These are phyloP conservation scores for Penicillium parvum DNA, from an alignment of 495 filamentous ascomycete species.

Conservation along the genomic window DNA sequence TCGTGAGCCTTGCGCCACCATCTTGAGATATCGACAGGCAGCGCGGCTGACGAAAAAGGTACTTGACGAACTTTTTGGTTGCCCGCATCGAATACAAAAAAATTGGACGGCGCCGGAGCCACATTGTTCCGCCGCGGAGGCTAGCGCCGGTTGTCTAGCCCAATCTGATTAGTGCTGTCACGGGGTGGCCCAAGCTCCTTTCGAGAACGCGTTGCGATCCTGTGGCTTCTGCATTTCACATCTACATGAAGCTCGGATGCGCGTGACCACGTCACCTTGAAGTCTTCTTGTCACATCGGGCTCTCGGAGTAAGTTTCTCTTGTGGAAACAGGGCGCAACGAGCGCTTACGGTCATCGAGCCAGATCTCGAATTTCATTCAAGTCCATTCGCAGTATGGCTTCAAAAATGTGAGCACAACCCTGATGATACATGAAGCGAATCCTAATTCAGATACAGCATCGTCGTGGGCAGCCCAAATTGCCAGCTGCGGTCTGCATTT, in stretches of 20 bases:
- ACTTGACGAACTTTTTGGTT: constrained; percentile 20
- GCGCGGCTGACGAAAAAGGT: constrained; percentile 29
- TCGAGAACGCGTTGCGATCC: constrained; percentile 15
- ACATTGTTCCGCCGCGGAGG: constrained; percentile 37
- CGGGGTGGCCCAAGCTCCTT: constrained; percentile 41
- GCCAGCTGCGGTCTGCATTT: constrained; percentile 68
- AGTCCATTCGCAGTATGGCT: constrained; percentile 32
- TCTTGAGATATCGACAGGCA: constrained; percentile 29
- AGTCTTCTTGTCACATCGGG: neutral
- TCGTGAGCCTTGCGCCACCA: constrained; percentile 61
- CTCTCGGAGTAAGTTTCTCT: no score
- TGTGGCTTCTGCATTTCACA: constrained; percentile 1
- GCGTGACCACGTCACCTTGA: neutral
- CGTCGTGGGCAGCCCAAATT: constrained; percentile 74
- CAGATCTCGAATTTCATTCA: neutral
- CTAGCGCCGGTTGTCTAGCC: constrained; percentile 11
- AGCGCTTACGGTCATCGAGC: neutral
- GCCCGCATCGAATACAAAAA: constrained; percentile 40
- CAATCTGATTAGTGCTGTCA: constrained; percentile 19
- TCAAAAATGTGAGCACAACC: constrained; percentile 62
- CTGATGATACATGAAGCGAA: neutral
- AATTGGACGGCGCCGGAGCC: constrained; percentile 37
- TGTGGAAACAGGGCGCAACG: no score
- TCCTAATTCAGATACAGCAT: constrained; percentile 47
- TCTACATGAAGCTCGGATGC: no score